Percentiles rank a stretch among this genome's conserved stretches.
These are phyloP conservation scores for Beta corolliflora DNA, from an alignment of 179 eudicot species.

Conservation along the genomic window DNA sequence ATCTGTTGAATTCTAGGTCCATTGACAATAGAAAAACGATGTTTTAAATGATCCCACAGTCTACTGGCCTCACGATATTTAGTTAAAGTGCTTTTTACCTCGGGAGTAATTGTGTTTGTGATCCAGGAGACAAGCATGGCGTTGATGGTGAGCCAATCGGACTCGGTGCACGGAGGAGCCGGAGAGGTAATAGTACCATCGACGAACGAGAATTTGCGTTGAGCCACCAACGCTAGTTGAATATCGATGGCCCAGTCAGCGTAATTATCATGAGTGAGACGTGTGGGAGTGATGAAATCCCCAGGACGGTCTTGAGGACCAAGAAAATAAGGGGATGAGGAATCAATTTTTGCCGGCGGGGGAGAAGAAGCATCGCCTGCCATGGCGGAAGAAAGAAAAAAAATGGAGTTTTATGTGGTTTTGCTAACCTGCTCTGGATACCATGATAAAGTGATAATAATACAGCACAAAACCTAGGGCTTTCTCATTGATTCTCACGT, in stretches of 20 bases:
- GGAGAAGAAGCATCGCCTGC: neutral
- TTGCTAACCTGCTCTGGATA: too few relatives aligned
- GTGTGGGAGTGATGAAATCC: conserved; percentile 1
- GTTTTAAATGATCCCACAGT: neutral
- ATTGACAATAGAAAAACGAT: neutral
- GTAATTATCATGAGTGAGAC: neutral
- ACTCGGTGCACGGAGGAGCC: neutral
- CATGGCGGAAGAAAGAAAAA: too few relatives aligned
- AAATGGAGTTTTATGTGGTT: too few relatives aligned
- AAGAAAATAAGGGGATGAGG: neutral
- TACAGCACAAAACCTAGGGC: too few relatives aligned
- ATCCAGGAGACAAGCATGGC: conserved; percentile 1
- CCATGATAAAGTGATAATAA: too few relatives aligned
- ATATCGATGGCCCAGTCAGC: conserved; percentile 9
- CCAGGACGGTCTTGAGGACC: conserved; percentile 23
- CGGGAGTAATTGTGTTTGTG: neutral
- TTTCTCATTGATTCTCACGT: too few relatives aligned
- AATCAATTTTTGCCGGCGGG: conserved; percentile 10
- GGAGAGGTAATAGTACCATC: conserved; percentile 2
- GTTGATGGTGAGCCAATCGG: neutral
- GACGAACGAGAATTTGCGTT: neutral
- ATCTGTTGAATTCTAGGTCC: neutral
- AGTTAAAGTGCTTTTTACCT: neutral
- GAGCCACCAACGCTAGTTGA: neutral
- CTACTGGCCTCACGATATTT: neutral